These are phyloP conservation scores for Lactarius sp. DNA, from an alignment of 768 basidiomycete genomes.

Conservation along the genomic window DNA sequence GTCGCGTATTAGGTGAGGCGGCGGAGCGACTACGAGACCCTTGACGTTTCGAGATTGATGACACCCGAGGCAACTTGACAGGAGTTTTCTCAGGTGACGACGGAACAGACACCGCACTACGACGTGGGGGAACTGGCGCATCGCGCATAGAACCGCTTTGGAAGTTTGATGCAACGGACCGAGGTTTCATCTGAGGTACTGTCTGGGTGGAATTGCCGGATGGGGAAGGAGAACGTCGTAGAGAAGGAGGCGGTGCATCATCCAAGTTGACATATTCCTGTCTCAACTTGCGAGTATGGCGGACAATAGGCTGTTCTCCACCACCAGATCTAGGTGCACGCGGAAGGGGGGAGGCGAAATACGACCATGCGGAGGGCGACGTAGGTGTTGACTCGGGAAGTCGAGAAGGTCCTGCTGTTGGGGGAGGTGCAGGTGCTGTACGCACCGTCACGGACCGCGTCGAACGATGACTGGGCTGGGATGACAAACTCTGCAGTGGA, in stretches of 20 bases:
- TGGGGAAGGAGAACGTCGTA: conserved; percentile 26
- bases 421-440: background rate
- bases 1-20: background rate
- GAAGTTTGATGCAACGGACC: background rate
- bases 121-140: conserved; percentile 9
- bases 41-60: conserved; percentile 1
- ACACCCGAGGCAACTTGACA: conserved; percentile 11
- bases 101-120: conserved; percentile 19
- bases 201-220: conserved; percentile 1
- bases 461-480: conserved; percentile 14
- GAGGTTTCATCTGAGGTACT: conserved; percentile 1
- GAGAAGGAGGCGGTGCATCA: conserved; percentile 25
- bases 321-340: conserved; percentile 12
- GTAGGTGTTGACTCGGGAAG: conserved; percentile 18
- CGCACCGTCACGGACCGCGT: conserved; percentile 21
- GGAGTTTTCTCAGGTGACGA: conserved; percentile 22
- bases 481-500: background rate
- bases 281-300: conserved; percentile 2
- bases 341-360: conserved; percentile 18
- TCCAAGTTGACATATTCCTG: conserved; percentile 26
- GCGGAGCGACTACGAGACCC: conserved; percentile 15
- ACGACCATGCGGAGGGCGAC: conserved; percentile 23
- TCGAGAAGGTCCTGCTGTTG: conserved; percentile 6
- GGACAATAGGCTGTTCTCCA: conserved; percentile 1
- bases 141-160: background rate